Percentiles rank a stretch among this genome's conserved stretches.
Conservation (phyloP, 768 basidiomycete genomes). For the Termitomyces sp. region DNA sequence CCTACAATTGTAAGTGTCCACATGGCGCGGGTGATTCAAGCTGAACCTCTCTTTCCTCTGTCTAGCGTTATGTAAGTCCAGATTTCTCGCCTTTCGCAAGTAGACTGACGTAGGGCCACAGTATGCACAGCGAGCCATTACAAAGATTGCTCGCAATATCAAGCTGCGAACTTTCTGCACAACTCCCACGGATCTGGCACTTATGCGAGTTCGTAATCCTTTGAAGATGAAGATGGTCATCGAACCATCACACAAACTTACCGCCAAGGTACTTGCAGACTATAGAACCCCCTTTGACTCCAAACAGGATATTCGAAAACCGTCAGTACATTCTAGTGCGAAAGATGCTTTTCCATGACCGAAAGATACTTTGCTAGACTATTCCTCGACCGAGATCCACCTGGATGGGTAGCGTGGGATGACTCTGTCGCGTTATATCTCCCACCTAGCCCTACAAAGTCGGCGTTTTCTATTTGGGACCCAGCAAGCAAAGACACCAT, state of each 20-base stretch:
- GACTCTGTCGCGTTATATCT: slow-evolving; percentile 40
- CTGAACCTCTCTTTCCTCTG: not conserved
- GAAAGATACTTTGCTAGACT: slow-evolving; percentile 28
- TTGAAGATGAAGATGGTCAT: slow-evolving; percentile 51
- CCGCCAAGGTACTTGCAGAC: slow-evolving; percentile 48
- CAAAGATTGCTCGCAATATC: slow-evolving; percentile 74
- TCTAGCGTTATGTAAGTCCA: slow-evolving; percentile 54
- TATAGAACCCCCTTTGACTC: slow-evolving; percentile 51
- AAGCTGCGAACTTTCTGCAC: slow-evolving; percentile 74
- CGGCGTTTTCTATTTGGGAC: slow-evolving; percentile 63
- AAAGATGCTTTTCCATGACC: not conserved
- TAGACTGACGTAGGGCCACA: slow-evolving; percentile 18
- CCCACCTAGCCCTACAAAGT: slow-evolving; percentile 41
- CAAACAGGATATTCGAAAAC: slow-evolving; percentile 26
- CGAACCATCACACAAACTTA: slow-evolving; percentile 47
- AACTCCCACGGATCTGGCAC: slow-evolving; percentile 52
- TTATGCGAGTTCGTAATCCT: slow-evolving; percentile 65
- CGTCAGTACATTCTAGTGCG: slow-evolving; percentile 33
- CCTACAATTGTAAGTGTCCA: slow-evolving; percentile 56
- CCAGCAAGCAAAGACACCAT: slow-evolving; percentile 45
- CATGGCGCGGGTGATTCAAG: not conserved
- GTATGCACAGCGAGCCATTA: slow-evolving; percentile 72
- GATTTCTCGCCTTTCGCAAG: not conserved
- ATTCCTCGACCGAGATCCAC: slow-evolving; percentile 51
- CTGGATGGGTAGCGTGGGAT: slow-evolving; percentile 72